phyloP scores from a whole-genome alignment of 768 basidiomycete genomes.

The Phaffia tasmanica region DNA sequence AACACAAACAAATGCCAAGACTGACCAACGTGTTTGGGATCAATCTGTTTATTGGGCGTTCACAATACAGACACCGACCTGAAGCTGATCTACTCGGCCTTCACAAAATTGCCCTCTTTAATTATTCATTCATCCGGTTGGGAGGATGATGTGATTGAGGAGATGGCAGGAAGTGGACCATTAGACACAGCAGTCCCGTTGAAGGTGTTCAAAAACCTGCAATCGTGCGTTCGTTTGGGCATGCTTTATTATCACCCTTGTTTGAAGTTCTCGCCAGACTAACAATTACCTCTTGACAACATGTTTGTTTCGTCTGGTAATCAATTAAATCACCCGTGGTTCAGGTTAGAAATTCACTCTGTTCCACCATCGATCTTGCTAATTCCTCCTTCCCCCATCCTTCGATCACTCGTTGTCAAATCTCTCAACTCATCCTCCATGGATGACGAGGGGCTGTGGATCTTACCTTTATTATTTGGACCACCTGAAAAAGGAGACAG shows the following conservation, averaged over 20 bases:
- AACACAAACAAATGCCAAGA: not conserved
- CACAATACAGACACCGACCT: constrained; percentile 67
- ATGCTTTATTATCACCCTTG: not conserved
- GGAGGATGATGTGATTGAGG: constrained; percentile 15
- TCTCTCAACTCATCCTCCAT: constrained; percentile 16
- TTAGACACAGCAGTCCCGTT: constrained; percentile 67
- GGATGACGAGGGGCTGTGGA: constrained; percentile 21
- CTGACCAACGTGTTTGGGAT: constrained; percentile 31
- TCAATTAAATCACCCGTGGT: no score
- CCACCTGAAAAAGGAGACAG: not conserved
- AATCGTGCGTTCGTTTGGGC: constrained; percentile 31
- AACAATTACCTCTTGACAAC: no score
- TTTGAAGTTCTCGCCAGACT: not conserved
- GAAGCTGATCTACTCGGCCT: constrained; percentile 75
- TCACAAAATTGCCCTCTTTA: constrained; percentile 79
- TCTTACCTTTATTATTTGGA: constrained; percentile 17
- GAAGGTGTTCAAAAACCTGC: constrained; percentile 72
- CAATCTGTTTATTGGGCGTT: constrained; percentile 51
- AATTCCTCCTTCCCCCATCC: constrained; percentile 19
- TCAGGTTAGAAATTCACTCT: constrained; percentile 20
- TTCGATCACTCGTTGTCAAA: constrained; percentile 18
- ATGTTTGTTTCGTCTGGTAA: not conserved
- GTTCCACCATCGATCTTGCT: constrained; percentile 17
- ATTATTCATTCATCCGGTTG: constrained; percentile 40
- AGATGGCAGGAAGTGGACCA: constrained; percentile 37